These are phyloP conservation scores for Tagetes erecta DNA, from an alignment of 129 eudicot species.

Conservation along the genomic window DNA sequence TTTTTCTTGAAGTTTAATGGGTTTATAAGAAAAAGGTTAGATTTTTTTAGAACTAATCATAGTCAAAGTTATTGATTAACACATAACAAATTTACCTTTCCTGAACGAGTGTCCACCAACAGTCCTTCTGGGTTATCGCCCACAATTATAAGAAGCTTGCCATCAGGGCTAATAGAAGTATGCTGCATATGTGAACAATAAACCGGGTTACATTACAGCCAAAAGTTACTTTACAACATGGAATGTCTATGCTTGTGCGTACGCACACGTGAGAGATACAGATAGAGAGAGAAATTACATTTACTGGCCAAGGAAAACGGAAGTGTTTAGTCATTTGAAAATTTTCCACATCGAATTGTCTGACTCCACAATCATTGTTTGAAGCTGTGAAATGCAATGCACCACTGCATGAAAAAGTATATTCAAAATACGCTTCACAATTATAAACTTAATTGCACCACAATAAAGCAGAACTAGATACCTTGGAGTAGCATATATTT, in stretches of 20 bases:
- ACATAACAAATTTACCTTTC: constrained; percentile 49
- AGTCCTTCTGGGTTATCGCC: constrained; percentile 75
- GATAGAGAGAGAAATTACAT: constrained; percentile 41
- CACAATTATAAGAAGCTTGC: constrained; percentile 60
- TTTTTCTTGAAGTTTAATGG: neutral
- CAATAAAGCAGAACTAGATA: constrained; percentile 18
- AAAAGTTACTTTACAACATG: neutral
- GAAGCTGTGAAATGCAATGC: constrained; percentile 85
- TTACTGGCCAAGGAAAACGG: constrained; percentile 83
- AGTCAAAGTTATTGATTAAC: neutral
- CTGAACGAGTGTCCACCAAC: constrained; percentile 66
- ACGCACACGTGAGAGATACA: neutral
- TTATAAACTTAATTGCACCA: neutral
- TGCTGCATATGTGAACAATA: constrained; percentile 52
- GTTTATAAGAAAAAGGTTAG: neutral
- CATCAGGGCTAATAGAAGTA: constrained; percentile 76
- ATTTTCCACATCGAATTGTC: constrained; percentile 75
- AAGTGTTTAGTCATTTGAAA: constrained; percentile 65
- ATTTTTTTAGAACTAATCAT: neutral
- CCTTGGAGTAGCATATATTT: constrained; percentile 68
- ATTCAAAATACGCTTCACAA: neutral
- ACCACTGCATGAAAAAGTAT: constrained; percentile 50
- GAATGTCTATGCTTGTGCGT: neutral
- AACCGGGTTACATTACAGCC: neutral
- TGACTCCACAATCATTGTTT: constrained; percentile 79